phyloP scores from a whole-genome alignment of 2,329 filamentous ascomycete genomes.

The Dissoconium aciculare region DNA sequence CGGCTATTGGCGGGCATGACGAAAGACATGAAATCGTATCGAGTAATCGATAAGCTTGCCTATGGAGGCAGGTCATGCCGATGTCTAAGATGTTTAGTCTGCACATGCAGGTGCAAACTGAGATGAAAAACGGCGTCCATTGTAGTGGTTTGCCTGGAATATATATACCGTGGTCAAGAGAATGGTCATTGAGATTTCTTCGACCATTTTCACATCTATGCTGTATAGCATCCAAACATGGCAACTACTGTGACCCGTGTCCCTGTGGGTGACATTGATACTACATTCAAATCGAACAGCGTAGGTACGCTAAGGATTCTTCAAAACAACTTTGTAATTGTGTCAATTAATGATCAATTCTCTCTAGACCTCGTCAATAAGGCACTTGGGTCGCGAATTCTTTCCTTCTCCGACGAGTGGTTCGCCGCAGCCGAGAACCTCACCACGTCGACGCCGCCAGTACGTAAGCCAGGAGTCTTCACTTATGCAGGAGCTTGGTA shows the following conservation, averaged over 20 bases:
- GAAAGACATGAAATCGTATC: no score
- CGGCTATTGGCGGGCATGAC: no score
- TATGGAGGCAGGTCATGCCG: no score
- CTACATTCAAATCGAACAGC: conserved; percentile 40
- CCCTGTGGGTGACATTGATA: conserved; percentile 36
- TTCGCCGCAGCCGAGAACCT: conserved; percentile 47
- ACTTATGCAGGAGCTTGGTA: conserved; percentile 48
- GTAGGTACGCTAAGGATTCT: conserved; percentile 29
- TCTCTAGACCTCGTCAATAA: conserved; percentile 37
- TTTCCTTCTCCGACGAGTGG: conserved; percentile 46
- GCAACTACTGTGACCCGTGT: conserved; percentile 22
- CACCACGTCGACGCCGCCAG: conserved; percentile 40
- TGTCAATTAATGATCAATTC: conserved; percentile 10
- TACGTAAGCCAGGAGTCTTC: conserved; percentile 44
- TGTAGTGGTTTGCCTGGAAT: no score
- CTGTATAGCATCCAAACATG: no score
- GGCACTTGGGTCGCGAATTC: conserved; percentile 36
- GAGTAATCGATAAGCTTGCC: no score
- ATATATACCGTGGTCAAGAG: no score
- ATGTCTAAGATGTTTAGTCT: no score
- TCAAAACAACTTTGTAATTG: not conserved
- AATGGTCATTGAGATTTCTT: no score
- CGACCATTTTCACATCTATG: no score
- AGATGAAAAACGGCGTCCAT: no score
- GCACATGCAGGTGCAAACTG: no score